phyloP scores from a whole-genome alignment of 441 rosid species.

The Breynia disticha region DNA sequence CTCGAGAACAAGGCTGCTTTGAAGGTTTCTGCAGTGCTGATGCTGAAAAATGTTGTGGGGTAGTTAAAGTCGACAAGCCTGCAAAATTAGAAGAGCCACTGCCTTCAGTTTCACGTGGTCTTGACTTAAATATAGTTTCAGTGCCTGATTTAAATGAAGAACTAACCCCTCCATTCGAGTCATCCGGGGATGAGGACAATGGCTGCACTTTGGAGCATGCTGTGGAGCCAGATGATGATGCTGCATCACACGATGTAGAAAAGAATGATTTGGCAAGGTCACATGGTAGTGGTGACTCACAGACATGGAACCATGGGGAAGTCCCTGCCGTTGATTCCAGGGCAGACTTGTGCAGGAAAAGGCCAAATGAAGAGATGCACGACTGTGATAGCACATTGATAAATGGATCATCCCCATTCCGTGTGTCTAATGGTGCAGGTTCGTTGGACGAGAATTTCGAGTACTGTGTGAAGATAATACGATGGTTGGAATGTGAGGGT shows the following conservation, averaged over 20 bases:
- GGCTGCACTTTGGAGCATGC: constrained; percentile 57
- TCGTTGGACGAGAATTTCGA: constrained; percentile 75
- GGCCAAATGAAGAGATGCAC: constrained; percentile 55
- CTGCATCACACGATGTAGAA: constrained; percentile 57
- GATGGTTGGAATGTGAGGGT: constrained; percentile 84
- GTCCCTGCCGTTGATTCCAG: constrained; percentile 56
- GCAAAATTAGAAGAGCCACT: constrained; percentile 28
- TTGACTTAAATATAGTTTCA: constrained; percentile 72
- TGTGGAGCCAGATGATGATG: constrained; percentile 68
- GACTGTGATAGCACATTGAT: constrained; percentile 84
- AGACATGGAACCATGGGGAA: constrained; percentile 45
- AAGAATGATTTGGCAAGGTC: constrained; percentile 51
- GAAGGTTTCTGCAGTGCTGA: constrained; percentile 64
- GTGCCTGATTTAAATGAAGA: constrained; percentile 95
- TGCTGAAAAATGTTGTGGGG: constrained; percentile 48
- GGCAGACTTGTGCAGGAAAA: constrained; percentile 48
- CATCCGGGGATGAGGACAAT: constrained; percentile 81
- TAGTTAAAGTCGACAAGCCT: constrained; percentile 28
- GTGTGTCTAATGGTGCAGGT: constrained; percentile 38
- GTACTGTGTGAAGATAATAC: constrained; percentile 70
- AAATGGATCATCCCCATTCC: constrained; percentile 57
- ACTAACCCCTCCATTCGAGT: constrained; percentile 69
- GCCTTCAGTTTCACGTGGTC: constrained; percentile 46
- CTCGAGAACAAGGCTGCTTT: constrained; percentile 63
- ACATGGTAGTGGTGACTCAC: constrained; percentile 55